Evolutionary conservation across 495 filamentous ascomycete species (phyloP).

Genomic region (Aspergillus affinis): DNA sequence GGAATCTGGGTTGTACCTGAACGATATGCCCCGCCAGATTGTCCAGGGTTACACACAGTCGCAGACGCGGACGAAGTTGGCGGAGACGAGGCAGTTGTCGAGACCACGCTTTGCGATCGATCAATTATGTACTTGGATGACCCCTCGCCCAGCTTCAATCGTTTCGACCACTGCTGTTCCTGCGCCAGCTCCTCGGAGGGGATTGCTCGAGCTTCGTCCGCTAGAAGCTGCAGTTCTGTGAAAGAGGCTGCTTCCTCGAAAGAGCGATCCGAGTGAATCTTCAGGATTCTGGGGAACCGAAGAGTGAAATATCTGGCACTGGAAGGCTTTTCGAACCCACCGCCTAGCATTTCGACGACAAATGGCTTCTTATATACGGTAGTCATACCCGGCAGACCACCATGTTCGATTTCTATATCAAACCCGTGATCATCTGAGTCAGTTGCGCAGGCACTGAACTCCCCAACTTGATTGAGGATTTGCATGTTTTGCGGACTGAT

Average conservation of each 20-base stretch:
- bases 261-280: slow-evolving; percentile 58
- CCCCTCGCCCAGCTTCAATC: slow-evolving; percentile 48
- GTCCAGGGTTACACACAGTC: neutral
- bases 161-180: slow-evolving; percentile 56
- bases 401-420: slow-evolving; percentile 32
- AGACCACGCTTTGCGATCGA: slow-evolving; percentile 26
- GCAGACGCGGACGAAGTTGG: neutral
- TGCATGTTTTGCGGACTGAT: slow-evolving; percentile 51
- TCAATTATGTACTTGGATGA: slow-evolving; percentile 27
- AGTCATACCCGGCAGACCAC: slow-evolving; percentile 33
- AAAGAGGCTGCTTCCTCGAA: slow-evolving; percentile 57
- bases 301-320: slow-evolving; percentile 58
- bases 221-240: slow-evolving; percentile 55
- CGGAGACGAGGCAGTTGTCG: slow-evolving; percentile 20
- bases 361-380: slow-evolving; percentile 61
- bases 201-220: slow-evolving; percentile 45
- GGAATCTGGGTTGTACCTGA: slow-evolving; percentile 5
- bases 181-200: slow-evolving; percentile 43
- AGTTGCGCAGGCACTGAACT: slow-evolving; percentile 33
- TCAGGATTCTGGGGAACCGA: slow-evolving; percentile 62
- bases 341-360: slow-evolving; percentile 63
- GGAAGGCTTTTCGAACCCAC: slow-evolving; percentile 62
- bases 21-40: neutral
- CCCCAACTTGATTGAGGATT: slow-evolving; percentile 52
- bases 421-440: slow-evolving; percentile 31